Conservation (phyloP, 1,284 basidiomycete genomes). For the Cryptococcus hybrid region DNA sequence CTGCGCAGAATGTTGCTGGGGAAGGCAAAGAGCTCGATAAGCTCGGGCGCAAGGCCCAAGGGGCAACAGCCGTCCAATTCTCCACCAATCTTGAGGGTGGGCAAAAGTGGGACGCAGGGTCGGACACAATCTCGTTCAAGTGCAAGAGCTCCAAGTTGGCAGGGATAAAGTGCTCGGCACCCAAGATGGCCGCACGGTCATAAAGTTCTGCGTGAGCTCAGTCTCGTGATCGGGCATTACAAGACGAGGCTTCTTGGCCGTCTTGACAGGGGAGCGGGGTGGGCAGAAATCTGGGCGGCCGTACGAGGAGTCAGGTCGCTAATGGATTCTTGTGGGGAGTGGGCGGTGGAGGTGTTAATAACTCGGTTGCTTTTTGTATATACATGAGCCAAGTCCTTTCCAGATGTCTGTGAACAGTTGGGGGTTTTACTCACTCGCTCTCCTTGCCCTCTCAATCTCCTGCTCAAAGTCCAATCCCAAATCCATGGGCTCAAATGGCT, state of each 20-base stretch:
- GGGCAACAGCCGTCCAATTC: slow-evolving; percentile 63
- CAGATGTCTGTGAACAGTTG: no score
- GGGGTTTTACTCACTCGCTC: slow-evolving; percentile 39
- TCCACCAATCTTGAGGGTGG: slow-evolving; percentile 61
- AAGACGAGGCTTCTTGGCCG: slow-evolving; percentile 60
- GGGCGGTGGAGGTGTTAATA: slow-evolving; percentile 44
- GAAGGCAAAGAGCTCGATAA: slow-evolving; percentile 77
- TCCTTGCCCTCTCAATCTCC: slow-evolving; percentile 50
- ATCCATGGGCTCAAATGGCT: slow-evolving; percentile 44
- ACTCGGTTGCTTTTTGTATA: slow-evolving; percentile 31
- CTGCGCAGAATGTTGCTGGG: slow-evolving; percentile 57
- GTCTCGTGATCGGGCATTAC: slow-evolving; percentile 65
- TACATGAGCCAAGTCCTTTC: no score
- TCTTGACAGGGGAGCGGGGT: slow-evolving; percentile 59
- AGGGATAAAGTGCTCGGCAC: slow-evolving; percentile 76
- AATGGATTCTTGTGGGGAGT: slow-evolving; percentile 26
- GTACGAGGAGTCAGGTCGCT: slow-evolving; percentile 56
- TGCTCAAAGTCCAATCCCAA: slow-evolving; percentile 44
- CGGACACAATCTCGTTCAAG: slow-evolving; percentile 75
- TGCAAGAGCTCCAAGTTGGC: slow-evolving; percentile 76
- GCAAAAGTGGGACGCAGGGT: slow-evolving; percentile 83
- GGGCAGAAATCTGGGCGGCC: slow-evolving; percentile 53
- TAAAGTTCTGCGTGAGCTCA: slow-evolving; percentile 70
- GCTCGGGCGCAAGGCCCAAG: slow-evolving; percentile 64
- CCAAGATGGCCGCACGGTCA: slow-evolving; percentile 66